Percentiles rank a stretch among this genome's conserved stretches.
Evolutionary conservation across 352 stramenopile species (phyloP).

Genomic region (Globisporangium rhizosaccharum): DNA sequence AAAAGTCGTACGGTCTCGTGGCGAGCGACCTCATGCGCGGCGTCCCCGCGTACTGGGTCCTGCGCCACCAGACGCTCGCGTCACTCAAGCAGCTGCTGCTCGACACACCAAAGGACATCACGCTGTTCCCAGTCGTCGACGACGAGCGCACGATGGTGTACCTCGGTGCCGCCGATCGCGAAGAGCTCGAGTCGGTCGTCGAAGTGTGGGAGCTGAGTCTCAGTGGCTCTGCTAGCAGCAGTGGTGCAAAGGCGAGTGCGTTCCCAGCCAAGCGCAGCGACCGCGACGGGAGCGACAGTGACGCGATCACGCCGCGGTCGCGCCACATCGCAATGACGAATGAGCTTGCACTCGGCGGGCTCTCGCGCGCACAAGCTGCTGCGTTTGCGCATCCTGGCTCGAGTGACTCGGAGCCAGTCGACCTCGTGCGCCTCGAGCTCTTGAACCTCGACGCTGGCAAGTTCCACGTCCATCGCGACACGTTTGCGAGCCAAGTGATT

Average conservation of each 20-base stretch:
- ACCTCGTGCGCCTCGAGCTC: slow-evolving; percentile 56
- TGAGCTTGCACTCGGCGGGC: slow-evolving; percentile 17
- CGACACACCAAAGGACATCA: slow-evolving; percentile 28
- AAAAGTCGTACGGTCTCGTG: slow-evolving; percentile 68
- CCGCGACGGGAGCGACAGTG: background rate
- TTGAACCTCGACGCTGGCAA: slow-evolving; percentile 57
- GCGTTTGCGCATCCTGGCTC: slow-evolving; percentile 34
- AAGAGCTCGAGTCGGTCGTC: slow-evolving; percentile 58
- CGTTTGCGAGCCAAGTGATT: slow-evolving; percentile 65
- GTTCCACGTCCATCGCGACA: slow-evolving; percentile 66
- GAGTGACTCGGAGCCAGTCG: slow-evolving; percentile 24
- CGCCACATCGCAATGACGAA: slow-evolving; percentile 17
- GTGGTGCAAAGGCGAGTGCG: background rate
- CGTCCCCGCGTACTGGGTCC: slow-evolving; percentile 34
- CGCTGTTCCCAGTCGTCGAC: slow-evolving; percentile 66
- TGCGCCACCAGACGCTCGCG: slow-evolving; percentile 44
- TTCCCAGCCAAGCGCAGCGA: background rate
- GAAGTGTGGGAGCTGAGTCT: slow-evolving; percentile 54
- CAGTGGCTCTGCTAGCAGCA: slow-evolving; percentile 1
- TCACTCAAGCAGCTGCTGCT: slow-evolving; percentile 45
- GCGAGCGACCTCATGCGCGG: slow-evolving; percentile 68
- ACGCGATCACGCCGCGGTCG: slow-evolving; percentile 13
- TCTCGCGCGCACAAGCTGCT: slow-evolving; percentile 19
- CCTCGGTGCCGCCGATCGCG: slow-evolving; percentile 48
- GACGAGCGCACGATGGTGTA: slow-evolving; percentile 53